Evolutionary conservation across 768 basidiomycete species (phyloP).

Genomic region (Calvatia gigantea): DNA sequence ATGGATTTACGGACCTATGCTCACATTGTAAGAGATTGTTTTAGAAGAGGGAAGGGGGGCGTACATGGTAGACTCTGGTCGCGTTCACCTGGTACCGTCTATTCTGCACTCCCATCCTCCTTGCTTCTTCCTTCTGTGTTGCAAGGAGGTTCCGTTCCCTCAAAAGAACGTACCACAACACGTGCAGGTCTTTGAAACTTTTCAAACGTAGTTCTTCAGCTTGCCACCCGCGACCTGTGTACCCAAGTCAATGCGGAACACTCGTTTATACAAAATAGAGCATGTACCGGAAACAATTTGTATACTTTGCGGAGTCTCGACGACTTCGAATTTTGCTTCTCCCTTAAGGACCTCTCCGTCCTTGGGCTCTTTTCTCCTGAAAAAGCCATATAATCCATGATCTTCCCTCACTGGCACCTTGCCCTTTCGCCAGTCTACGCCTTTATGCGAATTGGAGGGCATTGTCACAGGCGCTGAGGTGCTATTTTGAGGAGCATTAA

Average conservation of each 20-base stretch:
- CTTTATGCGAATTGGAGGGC: background rate
- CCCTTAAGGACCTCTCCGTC: slow-evolving; percentile 36
- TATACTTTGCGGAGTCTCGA: slow-evolving; percentile 31
- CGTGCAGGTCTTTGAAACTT: slow-evolving; percentile 90
- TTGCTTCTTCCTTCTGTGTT: slow-evolving; percentile 78
- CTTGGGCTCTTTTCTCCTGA: slow-evolving; percentile 46
- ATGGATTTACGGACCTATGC: slow-evolving; percentile 86
- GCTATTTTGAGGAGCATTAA: slow-evolving; percentile 5
- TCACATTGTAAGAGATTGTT: slow-evolving; percentile 4
- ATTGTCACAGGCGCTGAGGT: background rate
- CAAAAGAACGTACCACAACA: slow-evolving; percentile 88
- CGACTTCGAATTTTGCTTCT: slow-evolving; percentile 48
- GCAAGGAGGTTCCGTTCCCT: slow-evolving; percentile 89
- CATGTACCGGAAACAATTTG: slow-evolving; percentile 26
- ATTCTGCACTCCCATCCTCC: slow-evolving; percentile 51
- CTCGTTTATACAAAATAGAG: background rate
- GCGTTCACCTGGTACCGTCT: slow-evolving; percentile 26
- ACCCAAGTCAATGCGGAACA: slow-evolving; percentile 3
- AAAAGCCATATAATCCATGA: slow-evolving; percentile 79
- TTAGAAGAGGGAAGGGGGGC: slow-evolving; percentile 15
- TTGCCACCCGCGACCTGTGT: slow-evolving; percentile 82
- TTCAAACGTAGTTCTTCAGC: slow-evolving; percentile 86
- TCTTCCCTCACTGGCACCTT: slow-evolving; percentile 43
- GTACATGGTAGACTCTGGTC: slow-evolving; percentile 42
- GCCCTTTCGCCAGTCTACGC: slow-evolving; percentile 12